Conservation (phyloP, 148 eudicot species). For the Hydrangea macrophylla region DNA sequence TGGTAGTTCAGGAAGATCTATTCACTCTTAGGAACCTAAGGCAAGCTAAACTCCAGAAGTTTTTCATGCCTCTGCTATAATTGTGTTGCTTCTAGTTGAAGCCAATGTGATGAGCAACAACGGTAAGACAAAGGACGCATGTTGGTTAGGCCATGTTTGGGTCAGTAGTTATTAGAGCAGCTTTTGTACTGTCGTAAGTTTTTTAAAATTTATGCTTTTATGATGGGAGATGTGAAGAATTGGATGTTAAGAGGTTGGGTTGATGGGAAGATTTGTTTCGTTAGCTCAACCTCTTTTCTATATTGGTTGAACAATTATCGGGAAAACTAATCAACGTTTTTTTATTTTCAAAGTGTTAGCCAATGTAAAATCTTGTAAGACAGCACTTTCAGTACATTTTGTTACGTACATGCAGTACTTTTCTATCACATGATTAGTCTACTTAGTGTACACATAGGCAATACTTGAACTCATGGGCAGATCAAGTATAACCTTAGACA, state of each 20-base stretch:
- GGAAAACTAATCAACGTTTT: neutral
- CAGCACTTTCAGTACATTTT: too few species aligned
- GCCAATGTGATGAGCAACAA: conserved; percentile 10
- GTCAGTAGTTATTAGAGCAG: neutral
- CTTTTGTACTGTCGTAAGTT: neutral
- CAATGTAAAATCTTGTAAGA: too few species aligned
- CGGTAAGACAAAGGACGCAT: conserved; percentile 5
- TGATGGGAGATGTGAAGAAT: neutral
- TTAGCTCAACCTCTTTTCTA: conserved; percentile 12
- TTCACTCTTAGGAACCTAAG: conserved; percentile 13
- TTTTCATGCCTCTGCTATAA: conserved; percentile 11
- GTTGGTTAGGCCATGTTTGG: conserved; percentile 4
- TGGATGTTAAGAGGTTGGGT: neutral
- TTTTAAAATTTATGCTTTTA: too few species aligned
- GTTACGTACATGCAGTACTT: too few species aligned
- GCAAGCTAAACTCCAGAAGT: conserved; percentile 19
- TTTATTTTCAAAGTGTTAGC: too few species aligned
- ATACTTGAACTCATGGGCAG: too few species aligned
- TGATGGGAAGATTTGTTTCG: conserved; percentile 1
- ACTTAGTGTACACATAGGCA: too few species aligned
- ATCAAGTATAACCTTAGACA: too few species aligned
- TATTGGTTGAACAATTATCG: neutral
- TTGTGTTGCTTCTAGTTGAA: neutral
- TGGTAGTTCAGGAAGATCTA: neutral
- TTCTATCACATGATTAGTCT: too few species aligned